phyloP scores from a whole-genome alignment of 805 yeast species.

The Suhomyces sp. region DNA sequence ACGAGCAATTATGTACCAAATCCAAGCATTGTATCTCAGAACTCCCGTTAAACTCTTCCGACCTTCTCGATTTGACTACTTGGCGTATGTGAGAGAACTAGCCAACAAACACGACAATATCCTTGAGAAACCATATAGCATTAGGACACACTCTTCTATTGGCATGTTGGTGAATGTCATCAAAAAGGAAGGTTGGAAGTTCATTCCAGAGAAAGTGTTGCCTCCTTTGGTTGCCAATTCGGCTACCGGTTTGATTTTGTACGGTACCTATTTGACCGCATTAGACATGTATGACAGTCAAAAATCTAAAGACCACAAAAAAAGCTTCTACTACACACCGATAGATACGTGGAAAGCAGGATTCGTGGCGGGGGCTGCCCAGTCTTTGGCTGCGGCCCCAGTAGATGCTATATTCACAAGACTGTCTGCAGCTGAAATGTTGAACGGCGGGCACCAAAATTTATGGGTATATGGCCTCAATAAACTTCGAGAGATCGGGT shows the following conservation, averaged over 20 bases:
- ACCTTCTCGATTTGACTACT: constrained; percentile 86
- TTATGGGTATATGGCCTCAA: constrained; percentile 73
- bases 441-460: constrained; percentile 63
- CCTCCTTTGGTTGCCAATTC: constrained; percentile 91
- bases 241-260: constrained; percentile 81
- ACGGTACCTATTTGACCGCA: constrained; percentile 71
- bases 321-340: constrained; percentile 26
- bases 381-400: constrained; percentile 91
- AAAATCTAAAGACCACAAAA: constrained; percentile 7
- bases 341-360: constrained; percentile 76
- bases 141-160: constrained; percentile 71
- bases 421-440: constrained; percentile 69
- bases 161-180: constrained; percentile 73
- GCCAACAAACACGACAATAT: constrained; percentile 46
- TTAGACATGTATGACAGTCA: constrained; percentile 32
- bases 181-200: constrained; percentile 77
- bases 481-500: constrained; percentile 71
- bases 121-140: constrained; percentile 47
- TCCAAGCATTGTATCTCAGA: constrained; percentile 73
- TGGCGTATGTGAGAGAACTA: constrained; percentile 60
- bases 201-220: constrained; percentile 77
- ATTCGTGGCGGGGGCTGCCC: constrained; percentile 78
- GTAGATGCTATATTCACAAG: constrained; percentile 87
- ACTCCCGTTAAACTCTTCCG: constrained; percentile 83
- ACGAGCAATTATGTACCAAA: constrained; percentile 75